These are phyloP conservation scores for Pythium aquatile DNA, from an alignment of 352 stramenopile species.

Conservation along the genomic window DNA sequence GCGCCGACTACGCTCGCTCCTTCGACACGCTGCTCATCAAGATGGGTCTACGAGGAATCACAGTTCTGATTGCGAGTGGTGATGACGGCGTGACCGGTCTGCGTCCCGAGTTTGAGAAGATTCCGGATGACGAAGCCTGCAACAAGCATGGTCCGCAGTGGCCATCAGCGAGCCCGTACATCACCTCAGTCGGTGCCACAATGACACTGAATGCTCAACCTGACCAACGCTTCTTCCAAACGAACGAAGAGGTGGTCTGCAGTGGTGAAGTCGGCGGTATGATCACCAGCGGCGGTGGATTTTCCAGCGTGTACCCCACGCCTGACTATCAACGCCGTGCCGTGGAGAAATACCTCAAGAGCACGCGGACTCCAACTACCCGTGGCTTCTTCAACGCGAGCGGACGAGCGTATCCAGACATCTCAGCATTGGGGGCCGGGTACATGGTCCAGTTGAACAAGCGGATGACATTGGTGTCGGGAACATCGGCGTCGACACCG, in stretches of 20 bases:
- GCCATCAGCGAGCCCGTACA: slow-evolving; percentile 84
- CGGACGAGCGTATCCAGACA: slow-evolving; percentile 88
- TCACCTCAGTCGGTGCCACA: slow-evolving; percentile 90
- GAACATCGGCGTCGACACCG: slow-evolving; percentile 87
- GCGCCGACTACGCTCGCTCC: slow-evolving; percentile 61
- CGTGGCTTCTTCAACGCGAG: slow-evolving; percentile 76
- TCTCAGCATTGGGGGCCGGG: slow-evolving; percentile 67
- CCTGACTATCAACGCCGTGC: slow-evolving; percentile 74
- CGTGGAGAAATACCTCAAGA: slow-evolving; percentile 66
- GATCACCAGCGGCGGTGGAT: slow-evolving; percentile 87
- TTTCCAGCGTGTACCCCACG: slow-evolving; percentile 78
- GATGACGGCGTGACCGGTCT: slow-evolving; percentile 87
- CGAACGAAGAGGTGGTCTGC: slow-evolving; percentile 76
- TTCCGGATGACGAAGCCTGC: slow-evolving; percentile 52
- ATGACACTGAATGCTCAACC: slow-evolving; percentile 42
- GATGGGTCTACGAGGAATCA: slow-evolving; percentile 84
- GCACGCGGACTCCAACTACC: slow-evolving; percentile 40
- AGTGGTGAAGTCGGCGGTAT: slow-evolving; percentile 62
- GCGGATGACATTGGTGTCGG: slow-evolving; percentile 47
- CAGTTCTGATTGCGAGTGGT: slow-evolving; percentile 81
- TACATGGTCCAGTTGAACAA: slow-evolving; percentile 73
- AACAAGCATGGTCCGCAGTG: slow-evolving; percentile 67
- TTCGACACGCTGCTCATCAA: slow-evolving; percentile 90
- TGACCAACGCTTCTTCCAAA: slow-evolving; percentile 57
- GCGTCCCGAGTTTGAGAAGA: slow-evolving; percentile 59